Evolutionary conservation across 441 rosid genomes (phyloP).

Genomic region (Manihot esculenta): DNA sequence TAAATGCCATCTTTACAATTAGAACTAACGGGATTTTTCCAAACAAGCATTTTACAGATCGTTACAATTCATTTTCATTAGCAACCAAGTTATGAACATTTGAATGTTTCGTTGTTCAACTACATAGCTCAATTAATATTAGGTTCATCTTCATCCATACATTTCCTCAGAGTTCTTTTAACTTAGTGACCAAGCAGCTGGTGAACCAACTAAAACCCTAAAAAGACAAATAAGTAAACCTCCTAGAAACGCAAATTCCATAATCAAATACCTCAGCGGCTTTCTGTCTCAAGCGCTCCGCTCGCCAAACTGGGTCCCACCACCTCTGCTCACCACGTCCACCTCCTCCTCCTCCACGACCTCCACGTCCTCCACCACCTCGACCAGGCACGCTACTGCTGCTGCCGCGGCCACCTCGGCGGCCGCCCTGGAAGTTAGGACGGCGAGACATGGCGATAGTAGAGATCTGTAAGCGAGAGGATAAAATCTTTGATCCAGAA

Average conservation of each 20-base stretch:
- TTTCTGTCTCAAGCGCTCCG: conserved; percentile 77
- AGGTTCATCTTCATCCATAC: neutral
- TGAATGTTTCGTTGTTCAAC: neutral
- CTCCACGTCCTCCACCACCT: conserved; percentile 42
- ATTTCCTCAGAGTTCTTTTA: neutral
- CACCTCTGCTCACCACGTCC: conserved; percentile 94
- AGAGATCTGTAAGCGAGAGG: conserved; percentile 27
- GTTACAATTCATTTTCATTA: neutral
- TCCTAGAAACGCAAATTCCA: neutral
- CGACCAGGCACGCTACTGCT: conserved; percentile 31
- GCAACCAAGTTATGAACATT: neutral
- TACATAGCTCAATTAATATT: neutral
- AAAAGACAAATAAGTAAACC: neutral
- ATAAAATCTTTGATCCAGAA: neutral
- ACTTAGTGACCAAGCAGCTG: neutral
- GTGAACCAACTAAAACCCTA: conserved; percentile 13
- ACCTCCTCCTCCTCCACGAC: conserved; percentile 44
- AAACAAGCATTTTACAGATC: neutral
- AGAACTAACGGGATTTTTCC: neutral
- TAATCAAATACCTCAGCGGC: conserved; percentile 59
- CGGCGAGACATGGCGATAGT: conserved; percentile 60
- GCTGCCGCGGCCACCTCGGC: conserved; percentile 56
- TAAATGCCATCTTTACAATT: neutral
- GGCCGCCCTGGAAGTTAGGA: conserved; percentile 75
- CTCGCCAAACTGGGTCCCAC: conserved; percentile 99